These are phyloP conservation scores for Penicillium ochrochloron DNA, from an alignment of 495 filamentous ascomycete species.

Conservation along the genomic window DNA sequence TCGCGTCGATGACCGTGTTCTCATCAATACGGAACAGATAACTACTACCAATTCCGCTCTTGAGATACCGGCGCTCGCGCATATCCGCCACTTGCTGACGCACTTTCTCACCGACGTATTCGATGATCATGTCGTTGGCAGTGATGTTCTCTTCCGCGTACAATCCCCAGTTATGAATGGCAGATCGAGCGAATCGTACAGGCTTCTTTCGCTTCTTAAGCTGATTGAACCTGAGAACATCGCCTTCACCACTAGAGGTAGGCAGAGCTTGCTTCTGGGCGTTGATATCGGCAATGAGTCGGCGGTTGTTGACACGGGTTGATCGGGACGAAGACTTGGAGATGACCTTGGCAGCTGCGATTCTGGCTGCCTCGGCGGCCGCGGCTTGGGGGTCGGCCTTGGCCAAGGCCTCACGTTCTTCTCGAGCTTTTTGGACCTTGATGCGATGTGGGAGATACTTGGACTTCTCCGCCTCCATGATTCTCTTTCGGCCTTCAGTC, in stretches of 20 bases:
- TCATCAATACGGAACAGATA: slow-evolving; percentile 99
- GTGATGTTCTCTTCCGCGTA: slow-evolving; percentile 98
- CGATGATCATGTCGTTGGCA: slow-evolving; percentile 99
- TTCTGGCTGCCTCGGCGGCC: slow-evolving; percentile 68
- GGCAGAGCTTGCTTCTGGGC: slow-evolving; percentile 87
- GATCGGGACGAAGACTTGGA: slow-evolving; percentile 81
- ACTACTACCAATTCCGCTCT: slow-evolving; percentile 95
- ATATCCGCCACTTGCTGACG: slow-evolving; percentile 95
- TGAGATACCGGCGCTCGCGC: slow-evolving; percentile 86
- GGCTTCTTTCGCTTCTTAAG: slow-evolving; percentile 99
- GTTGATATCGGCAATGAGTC: slow-evolving; percentile 90
- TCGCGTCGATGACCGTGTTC: slow-evolving; percentile 95
- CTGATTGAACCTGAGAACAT: slow-evolving; percentile 96
- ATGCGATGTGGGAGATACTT: slow-evolving; percentile 98
- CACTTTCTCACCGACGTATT: slow-evolving; percentile 98
- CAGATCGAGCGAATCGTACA: slow-evolving; percentile 95
- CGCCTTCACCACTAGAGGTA: slow-evolving; percentile 69
- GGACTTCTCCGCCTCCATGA: slow-evolving; percentile 94
- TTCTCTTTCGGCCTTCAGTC: slow-evolving; percentile 92
- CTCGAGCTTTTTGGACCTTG: slow-evolving; percentile 86
- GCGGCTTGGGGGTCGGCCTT: slow-evolving; percentile 71
- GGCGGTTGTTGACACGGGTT: slow-evolving; percentile 92
- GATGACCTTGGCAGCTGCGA: slow-evolving; percentile 76
- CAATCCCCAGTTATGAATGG: slow-evolving; percentile 98
- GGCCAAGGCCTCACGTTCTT: slow-evolving; percentile 81